These are phyloP conservation scores for Arthrobotrys pseudoclavata DNA, from an alignment of 2,329 filamentous ascomycete species.

Conservation along the genomic window DNA sequence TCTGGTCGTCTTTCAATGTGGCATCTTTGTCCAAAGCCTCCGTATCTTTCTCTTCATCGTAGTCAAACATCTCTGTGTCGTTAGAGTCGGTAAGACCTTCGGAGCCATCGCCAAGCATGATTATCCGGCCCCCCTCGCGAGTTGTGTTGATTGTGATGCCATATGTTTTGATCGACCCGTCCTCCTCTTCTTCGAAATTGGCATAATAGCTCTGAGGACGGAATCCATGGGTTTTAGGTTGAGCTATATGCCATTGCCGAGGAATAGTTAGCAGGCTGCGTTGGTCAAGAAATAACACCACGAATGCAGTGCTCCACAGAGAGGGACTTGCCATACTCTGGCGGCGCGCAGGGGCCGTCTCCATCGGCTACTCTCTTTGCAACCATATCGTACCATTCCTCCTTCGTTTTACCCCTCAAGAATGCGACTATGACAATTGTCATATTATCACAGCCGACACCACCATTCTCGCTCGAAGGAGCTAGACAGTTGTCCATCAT, in stretches of 20 bases:
- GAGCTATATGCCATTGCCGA: constrained; percentile 63
- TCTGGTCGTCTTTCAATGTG: constrained; percentile 10
- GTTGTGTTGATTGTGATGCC: constrained; percentile 40
- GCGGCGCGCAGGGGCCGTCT: constrained; percentile 97
- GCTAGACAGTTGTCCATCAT: constrained; percentile 99
- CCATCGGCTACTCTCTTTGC: constrained; percentile 93
- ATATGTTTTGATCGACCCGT: constrained; percentile 65
- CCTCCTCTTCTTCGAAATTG: constrained; percentile 70
- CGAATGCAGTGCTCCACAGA: constrained; percentile 64
- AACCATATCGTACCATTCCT: constrained; percentile 98
- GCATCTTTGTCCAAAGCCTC: constrained; percentile 64
- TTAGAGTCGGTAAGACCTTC: constrained; percentile 90
- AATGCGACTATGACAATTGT: constrained; percentile 94
- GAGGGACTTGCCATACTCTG: constrained; percentile 94
- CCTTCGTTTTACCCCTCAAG: constrained; percentile 86
- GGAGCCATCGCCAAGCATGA: constrained; percentile 93
- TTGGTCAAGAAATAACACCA: neutral
- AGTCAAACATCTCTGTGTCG: constrained; percentile 94
- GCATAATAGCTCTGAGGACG: constrained; percentile 74
- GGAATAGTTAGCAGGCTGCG: constrained; percentile 23
- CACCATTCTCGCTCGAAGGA: constrained; percentile 96
- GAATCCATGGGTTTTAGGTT: constrained; percentile 70
- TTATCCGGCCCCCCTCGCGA: constrained; percentile 78
- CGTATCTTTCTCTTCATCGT: constrained; percentile 74
- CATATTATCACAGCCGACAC: constrained; percentile 99